Evolutionary conservation across 148 eudicot species (phyloP).

Genomic region (Heliamphora exappendiculata): DNA sequence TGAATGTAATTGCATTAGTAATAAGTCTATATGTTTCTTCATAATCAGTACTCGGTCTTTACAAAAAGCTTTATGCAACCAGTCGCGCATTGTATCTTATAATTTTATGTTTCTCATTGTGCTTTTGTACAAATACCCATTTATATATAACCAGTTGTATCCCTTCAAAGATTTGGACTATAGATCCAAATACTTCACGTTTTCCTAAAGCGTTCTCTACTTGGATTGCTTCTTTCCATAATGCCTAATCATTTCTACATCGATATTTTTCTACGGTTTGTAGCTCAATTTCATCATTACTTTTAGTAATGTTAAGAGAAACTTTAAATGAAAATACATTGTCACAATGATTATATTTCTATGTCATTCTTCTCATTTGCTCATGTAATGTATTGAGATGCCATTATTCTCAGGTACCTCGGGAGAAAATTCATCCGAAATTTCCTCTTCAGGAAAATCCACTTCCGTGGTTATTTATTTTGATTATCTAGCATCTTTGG

Average conservation of each 20-base stretch:
- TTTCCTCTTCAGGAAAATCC: background rate
- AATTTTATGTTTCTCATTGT: too few species aligned
- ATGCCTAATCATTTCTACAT: too few species aligned
- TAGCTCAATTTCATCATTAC: constrained; percentile 4
- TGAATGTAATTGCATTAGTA: background rate
- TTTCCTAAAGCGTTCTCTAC: background rate
- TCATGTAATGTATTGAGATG: constrained; percentile 3
- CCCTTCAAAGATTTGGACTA: background rate
- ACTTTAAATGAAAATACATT: too few species aligned
- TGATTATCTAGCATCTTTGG: background rate
- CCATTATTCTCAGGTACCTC: background rate
- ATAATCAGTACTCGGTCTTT: background rate
- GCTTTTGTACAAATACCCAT: background rate
- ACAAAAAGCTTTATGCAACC: background rate
- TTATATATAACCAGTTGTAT: background rate
- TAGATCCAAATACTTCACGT: too few species aligned
- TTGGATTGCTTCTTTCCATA: constrained; percentile 11
- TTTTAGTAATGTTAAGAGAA: too few species aligned
- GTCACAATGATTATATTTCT: too few species aligned
- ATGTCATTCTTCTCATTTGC: too few species aligned
- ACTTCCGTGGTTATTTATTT: background rate
- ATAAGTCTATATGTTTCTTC: background rate
- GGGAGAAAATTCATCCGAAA: background rate
- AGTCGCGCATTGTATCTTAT: background rate
- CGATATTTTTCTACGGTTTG: constrained; percentile 5